Base-by-base conservation (phyloP, 2,329 filamentous ascomycete genomes). In the Corniculantispora saksenae region DNA sequence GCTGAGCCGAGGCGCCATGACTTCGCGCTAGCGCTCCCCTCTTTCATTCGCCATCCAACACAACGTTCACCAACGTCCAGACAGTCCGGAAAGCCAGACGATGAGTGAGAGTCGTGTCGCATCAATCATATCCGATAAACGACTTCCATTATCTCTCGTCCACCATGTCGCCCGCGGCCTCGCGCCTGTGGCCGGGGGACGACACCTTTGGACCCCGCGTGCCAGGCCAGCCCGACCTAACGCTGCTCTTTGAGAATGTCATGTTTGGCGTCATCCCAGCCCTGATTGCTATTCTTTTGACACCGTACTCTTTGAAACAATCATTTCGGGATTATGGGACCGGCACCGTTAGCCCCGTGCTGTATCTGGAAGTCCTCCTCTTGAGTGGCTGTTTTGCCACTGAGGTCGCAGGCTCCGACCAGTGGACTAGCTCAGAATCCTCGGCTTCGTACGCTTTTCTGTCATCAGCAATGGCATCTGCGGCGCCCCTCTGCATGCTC, bases 241-340 rank as follows among this genome's bases (percentile, higher is more conserved):
- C 62, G 25, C 62, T 64, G 10, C 23, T n/a, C 21, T 64, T 64
- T 53, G 62, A 64, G 25, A 38, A 59, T 23, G 38, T 59, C 38
- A 17, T 54, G 7, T 27, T 64, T 35, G 47, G 21, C 45, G 54
- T 64, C 15, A 17, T 54, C 4, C 62, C 55, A 19, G 43, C 43
- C 6, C 17, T 19, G 0, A 9, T 38, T 6, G 25, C 23, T 12
- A 23, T 62, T 7, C 35, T 62, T 6, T 10, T 48, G 4, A 45
- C 35, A 27, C 48, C 57, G 1, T 19, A 35, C 3, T 48, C 3
- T 2, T 19, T 45, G 25, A 19, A 6, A 32, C 23, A 25, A 8
- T 15, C 25, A 3, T 4, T 50, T n/a, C 19, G 17, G 10, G 40
- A 23, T 12, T 19, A 12, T 2, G 12, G 25, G 19, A 19, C 19